Evolutionary conservation across 768 basidiomycete species (phyloP), one percentile per base, ranked within the genome.

Genomic region (Solioccasus polychromus): DNA sequence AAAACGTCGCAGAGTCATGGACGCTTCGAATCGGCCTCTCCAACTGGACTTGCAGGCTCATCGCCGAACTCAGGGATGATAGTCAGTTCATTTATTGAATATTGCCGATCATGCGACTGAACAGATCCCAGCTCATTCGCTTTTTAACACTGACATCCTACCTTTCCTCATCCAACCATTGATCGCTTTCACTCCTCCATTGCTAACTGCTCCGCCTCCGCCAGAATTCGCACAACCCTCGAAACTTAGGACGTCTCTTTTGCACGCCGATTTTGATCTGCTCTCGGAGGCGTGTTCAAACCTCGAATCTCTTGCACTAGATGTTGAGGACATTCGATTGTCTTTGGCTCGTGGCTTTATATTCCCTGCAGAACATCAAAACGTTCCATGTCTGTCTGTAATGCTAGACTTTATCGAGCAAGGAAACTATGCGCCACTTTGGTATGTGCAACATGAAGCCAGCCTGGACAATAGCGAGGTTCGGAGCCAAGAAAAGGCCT

Each of bases 361-460:
- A 40, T 80, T 78, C 61, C 74, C 81, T 0, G 71, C 77, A 20
- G 78, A 82, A 51, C 77, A 82, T 44, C 69, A 68, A 18, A 72
- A 78, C 14, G 68, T 78, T 14, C 73, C 77, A 15, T 85, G 85
- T 57, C 68, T 92, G 10, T 69, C 72, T 39, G 69, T 70, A 7
- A 80, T 92, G 48, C 68, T 92, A 44, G 70, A 80, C 49, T 92
- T 92, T 61, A 78, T 92, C 44, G 89, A 91, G 48, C 67, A 73
- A 42, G 89, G 83, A 7, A 73, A 71, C 42, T 87, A 88, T 54
- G 80, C 84, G 3, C 70, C 77, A 4, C 71, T 78, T 20, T 92
- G 89, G 89, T 68, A 69, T 39, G 67, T 63, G 35, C 61, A 72
- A 11, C 54, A 62, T 12, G 62, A 66, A 18, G 58, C 59, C 10